Evolutionary conservation across 108 stramenopile species (phyloP).

Genomic region (Cyclostephanos invisitatus): DNA sequence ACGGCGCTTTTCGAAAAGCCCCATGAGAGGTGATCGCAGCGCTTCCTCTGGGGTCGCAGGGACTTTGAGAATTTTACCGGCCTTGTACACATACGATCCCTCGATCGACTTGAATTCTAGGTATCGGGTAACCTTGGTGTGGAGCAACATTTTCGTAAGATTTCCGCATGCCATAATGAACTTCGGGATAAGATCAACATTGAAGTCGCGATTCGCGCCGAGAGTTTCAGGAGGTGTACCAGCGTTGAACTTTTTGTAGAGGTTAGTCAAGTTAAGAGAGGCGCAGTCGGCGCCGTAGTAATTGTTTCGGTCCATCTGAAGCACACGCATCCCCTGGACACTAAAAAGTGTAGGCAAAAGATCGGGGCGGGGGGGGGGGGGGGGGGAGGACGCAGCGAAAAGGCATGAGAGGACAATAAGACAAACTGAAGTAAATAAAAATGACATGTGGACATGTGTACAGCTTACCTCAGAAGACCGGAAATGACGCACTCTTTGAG

Average conservation of each 20-base stretch:
- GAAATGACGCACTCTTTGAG: slow-evolving; percentile 98
- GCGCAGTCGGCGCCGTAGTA: slow-evolving; percentile 99
- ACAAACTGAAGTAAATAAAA: neutral
- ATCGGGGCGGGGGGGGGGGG: neutral
- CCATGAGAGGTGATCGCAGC: slow-evolving; percentile 90
- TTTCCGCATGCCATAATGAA: slow-evolving; percentile 99
- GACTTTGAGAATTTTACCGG: slow-evolving; percentile 91
- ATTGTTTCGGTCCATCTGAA: slow-evolving; percentile 96
- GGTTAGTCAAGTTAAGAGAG: slow-evolving; percentile 95
- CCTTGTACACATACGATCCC: slow-evolving; percentile 96
- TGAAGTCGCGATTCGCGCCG: slow-evolving; percentile 95
- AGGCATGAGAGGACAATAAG: neutral
- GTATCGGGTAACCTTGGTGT: slow-evolving; percentile 97
- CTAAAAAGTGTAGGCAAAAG: slow-evolving; percentile 31
- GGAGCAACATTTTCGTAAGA: slow-evolving; percentile 97
- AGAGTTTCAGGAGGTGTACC: slow-evolving; percentile 76
- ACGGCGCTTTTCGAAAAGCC: slow-evolving; percentile 96
- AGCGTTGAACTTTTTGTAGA: slow-evolving; percentile 96
- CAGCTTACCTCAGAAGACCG: slow-evolving; percentile 69
- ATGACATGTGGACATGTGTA: too few species aligned
- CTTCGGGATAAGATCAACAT: slow-evolving; percentile 98
- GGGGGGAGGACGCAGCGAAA: neutral
- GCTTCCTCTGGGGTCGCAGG: slow-evolving; percentile 95
- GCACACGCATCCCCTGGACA: slow-evolving; percentile 92
- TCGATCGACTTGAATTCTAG: slow-evolving; percentile 97